phyloP scores from a whole-genome alignment of 805 yeast species.

The Torulaspora delbrueckii region DNA sequence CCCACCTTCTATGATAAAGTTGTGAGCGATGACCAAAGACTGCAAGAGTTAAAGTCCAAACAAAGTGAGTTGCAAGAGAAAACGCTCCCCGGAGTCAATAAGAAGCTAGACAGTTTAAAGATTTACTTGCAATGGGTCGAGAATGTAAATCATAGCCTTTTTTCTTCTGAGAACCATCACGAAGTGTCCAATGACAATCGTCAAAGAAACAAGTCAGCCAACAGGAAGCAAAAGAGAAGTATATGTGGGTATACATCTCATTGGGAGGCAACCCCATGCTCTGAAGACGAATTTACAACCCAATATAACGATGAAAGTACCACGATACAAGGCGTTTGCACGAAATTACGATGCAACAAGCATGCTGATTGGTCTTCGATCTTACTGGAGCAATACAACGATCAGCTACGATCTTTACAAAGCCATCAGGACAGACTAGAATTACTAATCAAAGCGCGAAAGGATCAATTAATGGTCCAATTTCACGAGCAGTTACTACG shows the following conservation, averaged over 20 bases:
- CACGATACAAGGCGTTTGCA: slow-evolving; percentile 22
- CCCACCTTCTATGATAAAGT: slow-evolving; percentile 17
- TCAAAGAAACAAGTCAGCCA: slow-evolving; percentile 16
- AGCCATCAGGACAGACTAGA: slow-evolving; percentile 23
- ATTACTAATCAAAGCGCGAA: slow-evolving; percentile 24
- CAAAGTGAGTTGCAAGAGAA: slow-evolving; percentile 11
- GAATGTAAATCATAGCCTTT: slow-evolving; percentile 20
- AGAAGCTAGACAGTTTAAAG: slow-evolving; percentile 14
- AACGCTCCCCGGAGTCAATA: slow-evolving; percentile 15
- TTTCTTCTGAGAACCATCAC: slow-evolving; percentile 3
- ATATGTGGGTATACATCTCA: slow-evolving; percentile 30
- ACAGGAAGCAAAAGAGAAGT: slow-evolving; percentile 14
- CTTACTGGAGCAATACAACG: slow-evolving; percentile 19
- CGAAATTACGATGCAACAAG: slow-evolving; percentile 26
- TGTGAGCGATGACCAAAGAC: slow-evolving; percentile 17
- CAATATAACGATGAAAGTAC: slow-evolving; percentile 10
- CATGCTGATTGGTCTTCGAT: slow-evolving; percentile 33
- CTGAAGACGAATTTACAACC: slow-evolving; percentile 18
- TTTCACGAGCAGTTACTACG: slow-evolving; percentile 22
- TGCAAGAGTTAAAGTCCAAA: slow-evolving; percentile 17
- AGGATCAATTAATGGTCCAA: slow-evolving; percentile 28
- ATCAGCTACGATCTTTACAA: slow-evolving; percentile 24
- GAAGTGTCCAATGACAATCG: slow-evolving; percentile 3
- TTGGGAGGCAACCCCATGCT: slow-evolving; percentile 11
- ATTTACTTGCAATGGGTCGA: slow-evolving; percentile 34